A percentile compares a stretch with the other conserved stretches of the same genome.
These are phyloP conservation scores for Westerdykella sp. DNA, from an alignment of 2,329 filamentous ascomycete genomes.

Conservation along the genomic window DNA sequence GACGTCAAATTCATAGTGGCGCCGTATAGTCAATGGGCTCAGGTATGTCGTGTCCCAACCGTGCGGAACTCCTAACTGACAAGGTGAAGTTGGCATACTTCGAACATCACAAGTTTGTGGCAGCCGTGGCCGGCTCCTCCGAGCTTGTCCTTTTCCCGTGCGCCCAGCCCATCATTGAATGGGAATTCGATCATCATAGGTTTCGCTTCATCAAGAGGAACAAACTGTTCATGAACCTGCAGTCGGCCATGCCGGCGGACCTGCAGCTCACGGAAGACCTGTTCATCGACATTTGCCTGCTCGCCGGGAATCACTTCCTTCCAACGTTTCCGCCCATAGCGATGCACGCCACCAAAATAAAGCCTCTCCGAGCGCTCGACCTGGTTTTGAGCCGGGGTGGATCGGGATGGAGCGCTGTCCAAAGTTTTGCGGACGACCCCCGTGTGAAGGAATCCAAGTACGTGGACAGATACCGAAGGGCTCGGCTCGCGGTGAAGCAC, in stretches of 20 bases:
- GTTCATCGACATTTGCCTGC: conserved; percentile 77
- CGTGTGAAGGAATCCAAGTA: conserved; percentile 67
- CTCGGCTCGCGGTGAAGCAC: conserved; percentile 78
- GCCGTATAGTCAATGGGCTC: conserved; percentile 80
- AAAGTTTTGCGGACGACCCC: conserved; percentile 73
- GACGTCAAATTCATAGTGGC: conserved; percentile 72
- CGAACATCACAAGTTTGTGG: conserved; percentile 55
- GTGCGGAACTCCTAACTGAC: conserved; percentile 18
- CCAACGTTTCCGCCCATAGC: conserved; percentile 66
- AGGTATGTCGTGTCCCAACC: conserved; percentile 52
- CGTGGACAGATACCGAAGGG: conserved; percentile 79
- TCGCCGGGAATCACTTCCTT: conserved; percentile 76
- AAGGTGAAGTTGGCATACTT: conserved; percentile 65
- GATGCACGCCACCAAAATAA: conserved; percentile 51
- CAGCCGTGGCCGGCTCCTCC: conserved; percentile 75
- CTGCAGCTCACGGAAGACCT: conserved; percentile 59
- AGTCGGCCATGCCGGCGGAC: conserved; percentile 1
- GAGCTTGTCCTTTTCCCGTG: conserved; percentile 83
- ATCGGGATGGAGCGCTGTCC: conserved; percentile 68
- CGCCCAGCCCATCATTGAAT: conserved; percentile 61
- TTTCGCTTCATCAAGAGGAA: conserved; percentile 62
- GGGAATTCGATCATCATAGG: conserved; percentile 63
- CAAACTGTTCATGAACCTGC: conserved; percentile 62
- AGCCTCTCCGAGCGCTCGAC: conserved; percentile 70
- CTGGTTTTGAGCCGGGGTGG: conserved; percentile 60